Evolutionary conservation across 1,139 yeast genomes (phyloP).

Genomic region (Nakaseomyces nivariensis): DNA sequence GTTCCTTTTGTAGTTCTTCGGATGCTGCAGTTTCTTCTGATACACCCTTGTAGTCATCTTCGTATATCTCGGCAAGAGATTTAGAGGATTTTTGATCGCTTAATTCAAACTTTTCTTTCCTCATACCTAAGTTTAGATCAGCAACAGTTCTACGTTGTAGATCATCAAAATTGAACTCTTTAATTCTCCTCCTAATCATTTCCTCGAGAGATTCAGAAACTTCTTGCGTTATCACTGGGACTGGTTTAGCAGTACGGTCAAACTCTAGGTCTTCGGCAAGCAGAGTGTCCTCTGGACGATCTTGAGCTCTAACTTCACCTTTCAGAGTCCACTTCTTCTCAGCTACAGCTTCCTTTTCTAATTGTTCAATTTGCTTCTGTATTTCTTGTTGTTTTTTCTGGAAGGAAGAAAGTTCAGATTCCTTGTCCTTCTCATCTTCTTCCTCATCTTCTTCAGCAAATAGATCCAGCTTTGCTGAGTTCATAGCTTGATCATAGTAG

Average conservation of each 20-base stretch:
- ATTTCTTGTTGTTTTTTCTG: conserved; percentile 76
- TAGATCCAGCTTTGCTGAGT: conserved; percentile 52
- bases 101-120: conserved; percentile 50
- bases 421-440: conserved; percentile 34
- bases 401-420: conserved; percentile 53
- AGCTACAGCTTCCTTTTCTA: conserved; percentile 81
- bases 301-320: conserved; percentile 79
- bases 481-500: conserved; percentile 49
- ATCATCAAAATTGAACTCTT: conserved; percentile 72
- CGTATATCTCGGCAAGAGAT: conserved; percentile 87
- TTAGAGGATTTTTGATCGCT: conserved; percentile 78
- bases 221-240: conserved; percentile 87
- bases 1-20: conserved; percentile 62
- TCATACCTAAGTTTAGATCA: conserved; percentile 36
- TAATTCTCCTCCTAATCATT: conserved; percentile 71
- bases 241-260: conserved; percentile 71
- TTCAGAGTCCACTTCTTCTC: conserved; percentile 90
- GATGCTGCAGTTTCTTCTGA: conserved; percentile 35
- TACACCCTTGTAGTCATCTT: conserved; percentile 62
- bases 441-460: conserved; percentile 40
- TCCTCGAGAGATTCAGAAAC: conserved; percentile 82
- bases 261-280: conserved; percentile 59
- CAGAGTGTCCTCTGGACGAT: conserved; percentile 77
- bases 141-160: conserved; percentile 61
- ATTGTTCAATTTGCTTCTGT: conserved; percentile 62